Evolutionary conservation across 148 eudicot species (phyloP), one percentile per base, ranked within the genome.

Genomic region (Camellia japonica): DNA sequence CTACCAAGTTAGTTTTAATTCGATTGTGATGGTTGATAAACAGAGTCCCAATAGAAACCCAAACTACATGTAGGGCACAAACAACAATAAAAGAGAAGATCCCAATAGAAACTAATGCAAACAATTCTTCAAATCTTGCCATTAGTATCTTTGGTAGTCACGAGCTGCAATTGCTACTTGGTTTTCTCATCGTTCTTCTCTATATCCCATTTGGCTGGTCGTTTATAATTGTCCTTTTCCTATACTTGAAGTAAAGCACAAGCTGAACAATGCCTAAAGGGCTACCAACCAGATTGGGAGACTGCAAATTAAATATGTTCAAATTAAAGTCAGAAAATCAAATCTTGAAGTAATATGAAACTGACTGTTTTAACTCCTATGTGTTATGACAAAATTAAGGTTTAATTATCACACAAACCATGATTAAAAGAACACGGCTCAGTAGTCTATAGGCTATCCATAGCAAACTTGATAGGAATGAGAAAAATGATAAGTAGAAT

Each of bases 371-470:
- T n/a, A 70, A 70, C 14, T n/a, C 54, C 42, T 47, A 41, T 19
- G 19, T 30, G 15, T 30, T 69, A 42, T 10, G 38, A 15, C 13
- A 43, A 42, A 42, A 58, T 47, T 42, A 58, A 42, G 10, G 23
- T 44, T 44, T 52, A 66, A 30, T 73, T 68, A 60, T 71, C 9
- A 47, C 55, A 87, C 93, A 8, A 65, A 91, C 97, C 90, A 87
- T 84, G 8, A 93, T 84, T 74, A 93, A 67, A 68, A 89, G 80
- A 71, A 91, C 97, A 13, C 83, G 94, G 84, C 95, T 86, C 38
- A 93, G 87, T 62, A 91, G 82, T 83, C 97, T 95, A 73, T 93
- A 93, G 9, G 84, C 87, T 89, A 89, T 80, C 97, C 97, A 91
- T 71, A 88, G 76, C 20, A 85, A 80, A 83, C 93, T 90, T 56